Evolutionary conservation across 2,329 filamentous ascomycete genomes (phyloP).

Genomic region (Fusarium sp.): DNA sequence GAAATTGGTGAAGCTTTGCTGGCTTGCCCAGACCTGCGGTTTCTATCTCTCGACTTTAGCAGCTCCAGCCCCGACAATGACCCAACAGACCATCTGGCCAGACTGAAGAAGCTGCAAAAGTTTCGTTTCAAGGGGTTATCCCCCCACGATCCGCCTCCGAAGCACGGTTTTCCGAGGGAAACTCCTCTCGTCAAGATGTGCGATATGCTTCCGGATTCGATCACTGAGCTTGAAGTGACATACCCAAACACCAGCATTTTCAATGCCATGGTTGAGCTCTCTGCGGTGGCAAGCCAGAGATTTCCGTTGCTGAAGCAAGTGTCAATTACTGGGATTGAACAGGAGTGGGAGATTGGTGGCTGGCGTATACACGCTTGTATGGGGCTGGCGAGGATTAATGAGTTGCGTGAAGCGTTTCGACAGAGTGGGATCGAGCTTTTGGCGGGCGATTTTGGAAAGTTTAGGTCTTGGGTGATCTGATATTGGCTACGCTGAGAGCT

Average conservation of each 20-base stretch:
- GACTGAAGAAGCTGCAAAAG: background rate
- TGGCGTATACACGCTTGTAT: background rate
- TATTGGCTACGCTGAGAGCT: background rate
- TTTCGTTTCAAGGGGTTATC: background rate
- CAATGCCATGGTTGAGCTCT: background rate
- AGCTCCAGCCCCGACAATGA: too few species aligned
- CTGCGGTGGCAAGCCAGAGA: background rate
- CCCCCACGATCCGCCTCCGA: too few species aligned
- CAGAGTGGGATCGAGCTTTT: background rate
- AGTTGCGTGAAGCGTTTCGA: background rate
- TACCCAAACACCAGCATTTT: background rate
- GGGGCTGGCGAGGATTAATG: background rate
- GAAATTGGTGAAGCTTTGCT: background rate
- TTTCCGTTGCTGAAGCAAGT: background rate
- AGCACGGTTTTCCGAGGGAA: too few species aligned
- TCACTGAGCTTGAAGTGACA: background rate
- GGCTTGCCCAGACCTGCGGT: background rate
- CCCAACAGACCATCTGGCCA: background rate
- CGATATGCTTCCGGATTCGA: background rate
- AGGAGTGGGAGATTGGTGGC: background rate
- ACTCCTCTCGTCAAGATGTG: background rate
- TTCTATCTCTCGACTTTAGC: background rate
- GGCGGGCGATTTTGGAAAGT: background rate
- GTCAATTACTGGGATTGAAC: background rate
- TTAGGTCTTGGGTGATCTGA: background rate